Base-by-base conservation (phyloP, 1,284 basidiomycete species). In the Apiotrichum mycotoxinovorans region DNA sequence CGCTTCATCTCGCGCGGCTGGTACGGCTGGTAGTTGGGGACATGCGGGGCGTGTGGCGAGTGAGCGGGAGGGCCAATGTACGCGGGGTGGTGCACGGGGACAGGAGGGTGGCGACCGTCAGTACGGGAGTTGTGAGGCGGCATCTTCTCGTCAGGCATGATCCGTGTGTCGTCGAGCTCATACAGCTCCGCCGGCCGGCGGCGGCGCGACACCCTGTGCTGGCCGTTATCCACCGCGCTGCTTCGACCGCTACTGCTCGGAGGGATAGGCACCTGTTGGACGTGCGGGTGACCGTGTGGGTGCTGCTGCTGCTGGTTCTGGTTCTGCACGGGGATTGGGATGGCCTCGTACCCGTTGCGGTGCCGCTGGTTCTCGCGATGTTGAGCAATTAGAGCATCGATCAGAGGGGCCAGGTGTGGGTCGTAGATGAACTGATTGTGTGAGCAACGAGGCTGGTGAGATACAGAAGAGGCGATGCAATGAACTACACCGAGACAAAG, bases 391-490 rank as follows among this genome's bases (percentile, higher is more conserved):
- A 72, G 56, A 3, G 70, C 70, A 47, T 75, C 73, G 44, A 75
- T 57, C 40, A 64, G 51, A 5, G 67, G 70, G 1, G 71, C 70
- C 14, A 75, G 64, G 47, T 75, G 73, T 0, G 72, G 71, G 56
- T 75, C 73, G 56, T 75, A 75, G 26, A 75, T 59, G 47, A 70
- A 72, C 73, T 75, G 47, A 12, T 17, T 22, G 34, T 23, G 49
- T 46, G 9, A 46, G 43, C n/a, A 25, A 7, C 1, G 40, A n/a
- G 5, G 12, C 7, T 5, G 30, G 5, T 5, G 30, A 30, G 30
- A 30, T 30, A 12, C 30, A 30, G 30, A 15, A 23, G 47, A 34
- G 34, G 17, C 18, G 22, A 23, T 11, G 10, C 4, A 23, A 4
- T 7, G 11, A 42, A 42, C 17, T n/a, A n/a, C n/a, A n/a, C 11